Conservation (phyloP, 805 yeast species). For the Saccharomycopsis sp. region DNA sequence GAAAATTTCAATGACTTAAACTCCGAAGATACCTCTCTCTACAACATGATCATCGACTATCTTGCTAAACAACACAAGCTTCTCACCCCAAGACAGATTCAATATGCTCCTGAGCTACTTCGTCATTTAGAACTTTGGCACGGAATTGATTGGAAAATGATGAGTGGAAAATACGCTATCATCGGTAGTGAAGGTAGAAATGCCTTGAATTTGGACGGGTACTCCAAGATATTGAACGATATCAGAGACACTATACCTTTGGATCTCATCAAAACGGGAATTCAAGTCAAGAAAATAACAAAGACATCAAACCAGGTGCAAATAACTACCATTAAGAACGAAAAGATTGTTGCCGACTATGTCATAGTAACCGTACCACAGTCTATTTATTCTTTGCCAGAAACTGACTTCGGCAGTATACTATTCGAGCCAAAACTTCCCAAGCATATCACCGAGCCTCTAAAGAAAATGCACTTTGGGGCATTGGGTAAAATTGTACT, state of each 20-base stretch:
- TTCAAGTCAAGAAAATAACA: slow-evolving; percentile 37
- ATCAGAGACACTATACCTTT: slow-evolving; percentile 35
- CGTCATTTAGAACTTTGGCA: slow-evolving; percentile 72
- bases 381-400: slow-evolving; percentile 48
- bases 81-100: slow-evolving; percentile 45
- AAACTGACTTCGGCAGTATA: slow-evolving; percentile 38
- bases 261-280: slow-evolving; percentile 33
- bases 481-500: slow-evolving; percentile 67
- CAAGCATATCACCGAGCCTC: slow-evolving; percentile 33
- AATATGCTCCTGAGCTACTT: slow-evolving; percentile 43
- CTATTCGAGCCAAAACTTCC: slow-evolving; percentile 54
- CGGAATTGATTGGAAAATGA: slow-evolving; percentile 59
- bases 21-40: slow-evolving; percentile 44
- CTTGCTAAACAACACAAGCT: slow-evolving; percentile 38
- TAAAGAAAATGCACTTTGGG: slow-evolving; percentile 51
- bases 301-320: slow-evolving; percentile 26
- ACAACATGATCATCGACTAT: slow-evolving; percentile 43
- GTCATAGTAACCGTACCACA: slow-evolving; percentile 73
- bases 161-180: slow-evolving; percentile 64
- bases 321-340: slow-evolving; percentile 27
- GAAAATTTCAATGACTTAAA: slow-evolving; percentile 45
- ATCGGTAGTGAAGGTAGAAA: slow-evolving; percentile 74
- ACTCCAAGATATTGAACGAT: slow-evolving; percentile 43
- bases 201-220: slow-evolving; percentile 59
- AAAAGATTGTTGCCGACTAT: slow-evolving; percentile 40